Conservation (phyloP, 1,284 basidiomycete species). For the Marasmius oreades region DNA sequence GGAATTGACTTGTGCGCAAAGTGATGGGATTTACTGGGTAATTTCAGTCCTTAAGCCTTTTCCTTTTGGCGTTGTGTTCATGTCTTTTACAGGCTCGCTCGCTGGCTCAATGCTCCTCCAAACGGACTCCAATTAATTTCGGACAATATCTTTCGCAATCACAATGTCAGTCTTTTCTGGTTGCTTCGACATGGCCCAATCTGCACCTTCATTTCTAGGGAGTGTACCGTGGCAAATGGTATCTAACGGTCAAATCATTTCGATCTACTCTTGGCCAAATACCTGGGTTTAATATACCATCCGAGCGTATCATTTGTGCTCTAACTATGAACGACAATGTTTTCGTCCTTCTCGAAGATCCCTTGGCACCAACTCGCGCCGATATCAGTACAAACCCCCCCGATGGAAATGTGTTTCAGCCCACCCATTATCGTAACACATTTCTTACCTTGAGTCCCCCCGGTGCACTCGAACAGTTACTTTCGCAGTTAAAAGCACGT, state of each 20-base stretch:
- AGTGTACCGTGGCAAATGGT: conserved; percentile 57
- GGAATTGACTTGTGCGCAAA: no score
- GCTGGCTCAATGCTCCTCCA: conserved; percentile 76
- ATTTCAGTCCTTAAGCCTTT: conserved; percentile 3
- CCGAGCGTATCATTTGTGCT: conserved; percentile 67
- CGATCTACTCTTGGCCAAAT: conserved; percentile 60
- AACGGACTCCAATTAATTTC: conserved; percentile 62
- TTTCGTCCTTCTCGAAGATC: conserved; percentile 74
- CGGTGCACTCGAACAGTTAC: conserved; percentile 65
- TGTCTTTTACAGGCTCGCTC: conserved; percentile 50
- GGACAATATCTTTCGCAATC: conserved; percentile 67
- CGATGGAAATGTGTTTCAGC: conserved; percentile 39
- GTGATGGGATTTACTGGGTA: conserved; percentile 67
- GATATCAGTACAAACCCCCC: conserved; percentile 49
- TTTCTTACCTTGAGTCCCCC: conserved; percentile 71
- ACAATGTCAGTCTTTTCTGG: conserved; percentile 48
- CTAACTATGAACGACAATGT: conserved; percentile 75
- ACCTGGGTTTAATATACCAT: conserved; percentile 44
- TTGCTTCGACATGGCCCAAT: conserved; percentile 10
- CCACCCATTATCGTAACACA: conserved; percentile 68
- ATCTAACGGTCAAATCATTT: conserved; percentile 65
- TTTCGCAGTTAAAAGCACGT: conserved; percentile 65
- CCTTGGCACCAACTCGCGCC: conserved; percentile 57
- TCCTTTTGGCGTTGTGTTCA: conserved; percentile 4
- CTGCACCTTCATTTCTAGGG: conserved; percentile 40